Conservation (phyloP, 2,329 filamentous ascomycete species). For the Malbranchea cinnamomea region DNA sequence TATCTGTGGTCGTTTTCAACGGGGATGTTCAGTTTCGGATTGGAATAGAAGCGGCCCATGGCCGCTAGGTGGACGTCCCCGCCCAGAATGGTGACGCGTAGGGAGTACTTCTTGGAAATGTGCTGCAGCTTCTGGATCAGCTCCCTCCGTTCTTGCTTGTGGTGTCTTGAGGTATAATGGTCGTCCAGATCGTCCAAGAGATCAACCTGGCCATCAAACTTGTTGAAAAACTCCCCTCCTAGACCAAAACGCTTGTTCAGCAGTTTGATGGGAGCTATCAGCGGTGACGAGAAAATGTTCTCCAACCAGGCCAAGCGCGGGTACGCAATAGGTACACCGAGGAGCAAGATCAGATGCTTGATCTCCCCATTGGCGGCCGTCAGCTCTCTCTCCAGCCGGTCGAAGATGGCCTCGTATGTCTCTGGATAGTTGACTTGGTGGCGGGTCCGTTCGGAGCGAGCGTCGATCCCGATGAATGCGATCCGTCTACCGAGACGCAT, state of each 20-base stretch:
- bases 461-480: constrained; percentile 45
- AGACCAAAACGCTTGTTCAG: constrained; percentile 82
- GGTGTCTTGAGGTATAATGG: constrained; percentile 75
- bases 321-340: constrained; percentile 57
- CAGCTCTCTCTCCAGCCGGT: constrained; percentile 39
- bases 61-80: constrained; percentile 53
- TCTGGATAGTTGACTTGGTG: constrained; percentile 80
- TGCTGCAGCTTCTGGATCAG: constrained; percentile 52
- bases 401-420: constrained; percentile 47
- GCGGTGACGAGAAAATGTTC: constrained; percentile 71
- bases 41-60: constrained; percentile 49
- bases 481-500: constrained; percentile 51
- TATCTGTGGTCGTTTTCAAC: constrained; percentile 46
- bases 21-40: constrained; percentile 40
- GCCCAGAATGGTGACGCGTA: constrained; percentile 47
- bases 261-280: constrained; percentile 80
- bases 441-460: constrained; percentile 61
- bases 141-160: constrained; percentile 73
- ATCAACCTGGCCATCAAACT: constrained; percentile 68
- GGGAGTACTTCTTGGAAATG: constrained; percentile 38
- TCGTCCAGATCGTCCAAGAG: constrained; percentile 51
- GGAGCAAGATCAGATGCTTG: constrained; percentile 47
- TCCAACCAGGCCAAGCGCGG: constrained; percentile 86
- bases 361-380: constrained; percentile 37
- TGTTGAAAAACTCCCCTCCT: constrained; percentile 75